Conservation (phyloP, 73 alveolate genomes). For the Paraurostyla sp. region DNA sequence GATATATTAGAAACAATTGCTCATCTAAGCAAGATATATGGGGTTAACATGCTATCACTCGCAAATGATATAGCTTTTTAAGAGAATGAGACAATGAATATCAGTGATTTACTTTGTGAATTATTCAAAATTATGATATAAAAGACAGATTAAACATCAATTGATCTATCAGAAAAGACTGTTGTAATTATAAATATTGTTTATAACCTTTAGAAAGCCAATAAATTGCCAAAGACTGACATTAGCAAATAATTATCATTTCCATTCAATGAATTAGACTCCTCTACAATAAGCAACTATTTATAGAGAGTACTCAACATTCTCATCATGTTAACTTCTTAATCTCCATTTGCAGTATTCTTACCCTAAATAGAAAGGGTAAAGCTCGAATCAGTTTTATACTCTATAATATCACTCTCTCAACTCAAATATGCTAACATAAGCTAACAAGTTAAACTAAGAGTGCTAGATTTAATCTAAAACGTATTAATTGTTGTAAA, state of each 20-base stretch:
- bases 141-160: conserved; percentile 51
- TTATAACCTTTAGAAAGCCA: background rate
- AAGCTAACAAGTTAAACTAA: background rate
- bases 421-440: background rate
- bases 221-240: background rate
- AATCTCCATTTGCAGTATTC: background rate
- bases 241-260: background rate
- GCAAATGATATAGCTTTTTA: background rate
- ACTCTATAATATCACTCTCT: background rate
- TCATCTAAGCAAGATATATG: background rate
- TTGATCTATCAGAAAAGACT: conserved; percentile 24
- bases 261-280: background rate
- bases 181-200: background rate
- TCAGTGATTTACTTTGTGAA: background rate
- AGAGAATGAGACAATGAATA: conserved; percentile 13
- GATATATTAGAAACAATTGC: background rate
- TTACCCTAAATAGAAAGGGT: background rate
- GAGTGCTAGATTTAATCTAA: background rate
- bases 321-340: background rate
- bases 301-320: background rate
- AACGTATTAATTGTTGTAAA: background rate
- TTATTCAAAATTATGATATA: background rate
- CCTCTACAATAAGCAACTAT: background rate
- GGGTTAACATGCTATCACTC: background rate
- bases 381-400: conserved; percentile 1